Evolutionary conservation across 2,329 filamentous ascomycete genomes (phyloP).

Genomic region (Clonostachys byssicola): DNA sequence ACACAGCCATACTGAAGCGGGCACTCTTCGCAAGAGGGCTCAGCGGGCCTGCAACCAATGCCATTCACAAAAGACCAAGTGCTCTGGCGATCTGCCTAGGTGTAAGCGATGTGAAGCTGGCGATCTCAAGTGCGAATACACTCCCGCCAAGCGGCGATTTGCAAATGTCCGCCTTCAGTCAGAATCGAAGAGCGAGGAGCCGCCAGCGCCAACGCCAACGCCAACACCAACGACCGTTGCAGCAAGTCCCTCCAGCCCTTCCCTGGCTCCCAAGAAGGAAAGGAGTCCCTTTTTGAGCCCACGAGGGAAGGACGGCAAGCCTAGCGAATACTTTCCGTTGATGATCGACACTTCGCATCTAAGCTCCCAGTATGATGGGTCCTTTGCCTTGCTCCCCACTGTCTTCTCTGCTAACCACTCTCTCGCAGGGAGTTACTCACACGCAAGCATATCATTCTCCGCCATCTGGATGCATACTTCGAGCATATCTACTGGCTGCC

Average conservation of each 20-base stretch:
- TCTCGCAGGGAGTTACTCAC: conserved; percentile 23
- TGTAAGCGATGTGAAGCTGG: conserved; percentile 29
- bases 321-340: conserved; percentile 6
- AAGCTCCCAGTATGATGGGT: conserved; percentile 17
- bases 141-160: conserved; percentile 29
- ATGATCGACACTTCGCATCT: conserved; percentile 14
- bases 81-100: conserved; percentile 31
- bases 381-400: not conserved
- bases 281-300: conserved; percentile 8
- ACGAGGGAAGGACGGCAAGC: conserved; percentile 1
- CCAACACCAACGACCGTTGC: not conserved
- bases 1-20: conserved; percentile 33
- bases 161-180: conserved; percentile 18
- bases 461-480: conserved; percentile 32
- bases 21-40: conserved; percentile 32
- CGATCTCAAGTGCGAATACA: conserved; percentile 32
- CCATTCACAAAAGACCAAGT: conserved; percentile 36
- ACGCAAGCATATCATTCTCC: conserved; percentile 24
- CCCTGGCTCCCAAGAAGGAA: not conserved
- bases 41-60: conserved; percentile 36
- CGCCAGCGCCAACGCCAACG: not conserved
- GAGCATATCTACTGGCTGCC: conserved; percentile 29
- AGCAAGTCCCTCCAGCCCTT: not conserved
- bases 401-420: not conserved
- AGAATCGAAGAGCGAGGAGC: not conserved